phyloP scores from a whole-genome alignment of 1,284 basidiomycete species.

The Ustilago nuda region DNA sequence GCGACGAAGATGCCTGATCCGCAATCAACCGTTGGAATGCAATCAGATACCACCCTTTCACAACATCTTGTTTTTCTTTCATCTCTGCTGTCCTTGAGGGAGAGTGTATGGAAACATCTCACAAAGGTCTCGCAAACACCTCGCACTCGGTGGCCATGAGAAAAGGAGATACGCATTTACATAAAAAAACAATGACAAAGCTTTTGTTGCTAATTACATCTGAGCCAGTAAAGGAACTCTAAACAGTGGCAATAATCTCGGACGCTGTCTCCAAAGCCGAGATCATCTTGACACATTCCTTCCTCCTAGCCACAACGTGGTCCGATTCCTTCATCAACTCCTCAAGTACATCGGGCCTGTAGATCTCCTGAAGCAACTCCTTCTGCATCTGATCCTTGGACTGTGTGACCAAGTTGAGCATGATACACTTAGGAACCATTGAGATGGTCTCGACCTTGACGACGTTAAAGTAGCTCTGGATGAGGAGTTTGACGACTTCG shows the following conservation, averaged over 20 bases:
- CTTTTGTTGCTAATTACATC: not conserved
- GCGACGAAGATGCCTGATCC: constrained; percentile 10
- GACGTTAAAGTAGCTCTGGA: constrained; percentile 66
- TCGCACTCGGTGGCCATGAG: not conserved
- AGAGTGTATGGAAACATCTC: not conserved
- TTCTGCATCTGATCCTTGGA: constrained; percentile 92
- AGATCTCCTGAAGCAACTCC: constrained; percentile 76
- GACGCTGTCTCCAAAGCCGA: constrained; percentile 66
- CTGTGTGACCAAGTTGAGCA: constrained; percentile 88
- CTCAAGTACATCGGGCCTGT: constrained; percentile 64
- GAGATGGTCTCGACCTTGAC: constrained; percentile 99
- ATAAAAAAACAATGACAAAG: not conserved
- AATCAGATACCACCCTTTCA: not conserved
- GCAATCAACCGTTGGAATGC: not conserved
- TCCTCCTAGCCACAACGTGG: constrained; percentile 65
- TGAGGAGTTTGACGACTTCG: constrained; percentile 88
- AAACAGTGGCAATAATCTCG: constrained; percentile 68
- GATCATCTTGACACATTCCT: constrained; percentile 69
- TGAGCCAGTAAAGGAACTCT: constrained; percentile 8
- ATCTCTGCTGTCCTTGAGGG: not conserved
- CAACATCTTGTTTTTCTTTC: not conserved
- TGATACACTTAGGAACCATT: constrained; percentile 95
- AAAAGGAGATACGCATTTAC: constrained; percentile 16
- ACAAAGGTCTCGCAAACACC: too few relatives aligned
- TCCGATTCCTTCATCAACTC: constrained; percentile 69